Evolutionary conservation across 371 early-diverging fungal species (phyloP).

Genomic region (Blakeslea trispora): DNA sequence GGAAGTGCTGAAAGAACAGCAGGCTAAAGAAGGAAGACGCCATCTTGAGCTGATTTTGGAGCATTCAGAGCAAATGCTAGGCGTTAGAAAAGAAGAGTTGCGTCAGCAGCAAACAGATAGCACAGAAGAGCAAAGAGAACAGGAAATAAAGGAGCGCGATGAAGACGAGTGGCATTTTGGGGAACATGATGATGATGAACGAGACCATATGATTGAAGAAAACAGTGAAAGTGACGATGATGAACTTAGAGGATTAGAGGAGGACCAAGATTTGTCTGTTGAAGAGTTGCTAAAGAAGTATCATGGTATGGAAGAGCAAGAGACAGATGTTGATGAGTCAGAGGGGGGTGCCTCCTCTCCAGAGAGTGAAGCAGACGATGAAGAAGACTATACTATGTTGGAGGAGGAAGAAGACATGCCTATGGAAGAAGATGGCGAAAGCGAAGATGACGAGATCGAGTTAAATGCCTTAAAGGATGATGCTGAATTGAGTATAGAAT

Average conservation of each 20-base stretch:
- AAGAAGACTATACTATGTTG: not conserved
- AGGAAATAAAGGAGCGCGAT: slow-evolving; percentile 22
- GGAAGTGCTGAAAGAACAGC: slow-evolving; percentile 61
- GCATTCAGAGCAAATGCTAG: slow-evolving; percentile 71
- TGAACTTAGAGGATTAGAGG: slow-evolving; percentile 31
- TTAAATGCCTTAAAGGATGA: slow-evolving; percentile 53
- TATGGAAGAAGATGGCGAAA: slow-evolving; percentile 42
- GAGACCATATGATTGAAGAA: slow-evolving; percentile 39
- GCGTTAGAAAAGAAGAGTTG: slow-evolving; percentile 64
- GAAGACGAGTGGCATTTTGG: not conserved
- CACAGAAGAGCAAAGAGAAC: slow-evolving; percentile 7
- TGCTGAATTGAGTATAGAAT: slow-evolving; percentile 59
- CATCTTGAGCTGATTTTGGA: slow-evolving; percentile 71
- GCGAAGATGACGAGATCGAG: slow-evolving; percentile 57
- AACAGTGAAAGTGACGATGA: slow-evolving; percentile 33
- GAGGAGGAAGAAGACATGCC: slow-evolving; percentile 23
- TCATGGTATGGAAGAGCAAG: slow-evolving; percentile 14
- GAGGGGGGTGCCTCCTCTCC: not conserved
- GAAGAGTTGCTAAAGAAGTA: slow-evolving; percentile 59
- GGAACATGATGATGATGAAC: slow-evolving; percentile 33
- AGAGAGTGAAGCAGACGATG: too few relatives aligned
- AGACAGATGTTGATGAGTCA: slow-evolving; percentile 3
- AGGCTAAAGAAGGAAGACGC: slow-evolving; percentile 61
- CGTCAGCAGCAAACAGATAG: not conserved
- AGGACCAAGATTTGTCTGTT: slow-evolving; percentile 53